A percentile compares a stretch with the other conserved stretches of the same genome.
These are phyloP conservation scores for Endoconidiophora laricicola DNA, from an alignment of 2,329 filamentous ascomycete genomes.

Conservation along the genomic window DNA sequence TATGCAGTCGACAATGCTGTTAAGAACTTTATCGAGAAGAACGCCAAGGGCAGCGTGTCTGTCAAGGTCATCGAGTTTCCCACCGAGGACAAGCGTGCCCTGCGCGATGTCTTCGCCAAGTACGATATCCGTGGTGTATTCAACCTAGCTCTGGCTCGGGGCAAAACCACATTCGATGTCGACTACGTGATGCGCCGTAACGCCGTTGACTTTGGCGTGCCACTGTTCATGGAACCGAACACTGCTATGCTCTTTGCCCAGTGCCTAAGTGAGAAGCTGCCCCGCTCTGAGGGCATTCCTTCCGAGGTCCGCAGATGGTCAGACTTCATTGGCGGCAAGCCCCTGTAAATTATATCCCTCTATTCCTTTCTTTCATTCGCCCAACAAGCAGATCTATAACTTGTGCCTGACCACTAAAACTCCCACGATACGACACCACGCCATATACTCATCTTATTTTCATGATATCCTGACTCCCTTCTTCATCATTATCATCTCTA, in stretches of 20 bases:
- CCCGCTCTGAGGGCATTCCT: constrained; percentile 73
- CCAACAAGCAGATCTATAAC: too few relatives aligned
- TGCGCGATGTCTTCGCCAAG: constrained; percentile 91
- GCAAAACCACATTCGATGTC: constrained; percentile 71
- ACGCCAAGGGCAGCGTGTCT: constrained; percentile 45
- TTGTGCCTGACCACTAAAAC: too few relatives aligned
- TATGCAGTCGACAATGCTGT: constrained; percentile 69
- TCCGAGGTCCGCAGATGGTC: constrained; percentile 87
- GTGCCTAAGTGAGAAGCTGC: constrained; percentile 94
- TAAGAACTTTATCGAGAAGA: constrained; percentile 66
- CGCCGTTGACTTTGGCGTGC: constrained; percentile 94
- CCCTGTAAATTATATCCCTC: constrained; percentile 37
- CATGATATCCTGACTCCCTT: constrained; percentile 3
- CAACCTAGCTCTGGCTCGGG: constrained; percentile 75
- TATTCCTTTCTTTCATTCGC: not conserved
- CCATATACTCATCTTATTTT: not conserved
- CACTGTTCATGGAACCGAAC: constrained; percentile 96
- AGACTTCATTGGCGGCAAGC: constrained; percentile 81
- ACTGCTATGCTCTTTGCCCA: constrained; percentile 90
- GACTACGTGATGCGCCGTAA: constrained; percentile 95
- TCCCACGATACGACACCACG: too few relatives aligned
- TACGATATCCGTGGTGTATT: constrained; percentile 93
- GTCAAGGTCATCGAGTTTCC: constrained; percentile 95
- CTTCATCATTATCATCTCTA: not conserved
- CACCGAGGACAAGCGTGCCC: constrained; percentile 83